Conservation (phyloP, 2,329 filamentous ascomycete genomes). For the Penicillium sp. region DNA sequence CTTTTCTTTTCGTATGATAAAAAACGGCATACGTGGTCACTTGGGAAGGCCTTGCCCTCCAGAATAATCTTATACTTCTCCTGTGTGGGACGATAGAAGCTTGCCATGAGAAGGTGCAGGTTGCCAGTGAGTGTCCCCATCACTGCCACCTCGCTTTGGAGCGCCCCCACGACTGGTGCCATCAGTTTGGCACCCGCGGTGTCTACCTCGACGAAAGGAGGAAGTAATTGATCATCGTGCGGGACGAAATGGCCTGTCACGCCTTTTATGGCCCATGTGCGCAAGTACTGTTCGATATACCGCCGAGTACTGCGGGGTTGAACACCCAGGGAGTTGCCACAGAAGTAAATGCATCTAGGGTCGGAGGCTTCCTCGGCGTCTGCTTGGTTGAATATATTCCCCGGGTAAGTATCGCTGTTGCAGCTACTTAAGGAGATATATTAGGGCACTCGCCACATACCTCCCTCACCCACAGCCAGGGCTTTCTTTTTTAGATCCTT, state of each 20-base stretch:
- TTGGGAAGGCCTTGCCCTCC: constrained; percentile 88
- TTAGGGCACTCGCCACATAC: constrained; percentile 19
- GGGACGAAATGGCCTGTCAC: constrained; percentile 78
- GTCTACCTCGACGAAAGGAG: constrained; percentile 75
- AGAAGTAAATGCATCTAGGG: constrained; percentile 70
- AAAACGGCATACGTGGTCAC: constrained; percentile 63
- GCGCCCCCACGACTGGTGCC: constrained; percentile 71
- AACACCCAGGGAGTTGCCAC: constrained; percentile 83
- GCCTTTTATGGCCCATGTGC: constrained; percentile 79
- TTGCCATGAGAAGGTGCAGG: constrained; percentile 76
- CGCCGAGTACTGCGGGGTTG: constrained; percentile 68
- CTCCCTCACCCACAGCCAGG: constrained; percentile 42
- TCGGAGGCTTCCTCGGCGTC: constrained; percentile 33
- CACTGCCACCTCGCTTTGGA: constrained; percentile 70
- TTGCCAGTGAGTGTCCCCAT: constrained; percentile 87
- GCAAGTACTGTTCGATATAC: constrained; percentile 69
- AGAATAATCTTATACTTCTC: constrained; percentile 74
- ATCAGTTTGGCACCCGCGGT: constrained; percentile 69
- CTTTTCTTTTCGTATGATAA: no score
- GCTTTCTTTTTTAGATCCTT: constrained; percentile 65
- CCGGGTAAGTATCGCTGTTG: no score
- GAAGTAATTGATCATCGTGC: constrained; percentile 64
- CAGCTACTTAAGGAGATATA: no score
- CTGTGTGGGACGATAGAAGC: constrained; percentile 71
- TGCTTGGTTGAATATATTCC: constrained; percentile 4